Evolutionary conservation across 78 protist species (phyloP).

Genomic region (Anaeramoeba flamelloides): DNA sequence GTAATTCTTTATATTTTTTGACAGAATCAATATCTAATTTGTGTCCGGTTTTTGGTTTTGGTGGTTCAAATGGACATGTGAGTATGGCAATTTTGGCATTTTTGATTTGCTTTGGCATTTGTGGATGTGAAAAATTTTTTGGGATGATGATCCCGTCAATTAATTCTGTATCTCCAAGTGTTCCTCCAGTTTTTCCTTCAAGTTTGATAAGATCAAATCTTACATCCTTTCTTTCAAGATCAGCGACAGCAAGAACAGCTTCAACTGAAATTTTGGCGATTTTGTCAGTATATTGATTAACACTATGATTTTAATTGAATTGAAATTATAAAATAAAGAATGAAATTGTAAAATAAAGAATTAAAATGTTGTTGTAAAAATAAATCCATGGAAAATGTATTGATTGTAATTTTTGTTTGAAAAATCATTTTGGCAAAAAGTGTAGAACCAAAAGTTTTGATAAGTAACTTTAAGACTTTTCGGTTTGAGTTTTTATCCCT

Average conservation of each 20-base stretch:
- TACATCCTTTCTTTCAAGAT: slow-evolving; percentile 83
- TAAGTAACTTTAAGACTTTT: too few species aligned
- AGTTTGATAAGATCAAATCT: slow-evolving; percentile 95
- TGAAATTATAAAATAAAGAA: too few species aligned
- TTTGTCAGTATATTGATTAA: too few species aligned
- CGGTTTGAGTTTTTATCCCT: too few species aligned
- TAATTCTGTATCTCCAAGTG: slow-evolving; percentile 78
- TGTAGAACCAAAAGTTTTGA: too few species aligned
- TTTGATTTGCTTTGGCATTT: slow-evolving; percentile 49
- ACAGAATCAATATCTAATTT: slow-evolving; percentile 46
- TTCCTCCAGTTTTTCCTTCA: slow-evolving; percentile 79
- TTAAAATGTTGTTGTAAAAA: too few species aligned
- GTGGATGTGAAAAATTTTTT: slow-evolving; percentile 83
- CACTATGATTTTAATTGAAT: too few species aligned
- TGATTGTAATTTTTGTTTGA: too few species aligned
- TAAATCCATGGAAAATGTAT: too few species aligned
- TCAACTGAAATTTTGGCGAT: slow-evolving; percentile 55
- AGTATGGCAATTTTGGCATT: slow-evolving; percentile 90
- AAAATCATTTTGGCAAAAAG: too few species aligned
- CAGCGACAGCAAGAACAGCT: slow-evolving; percentile 94
- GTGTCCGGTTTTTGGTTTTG: slow-evolving; percentile 98
- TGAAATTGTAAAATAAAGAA: too few species aligned
- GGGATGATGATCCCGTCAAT: slow-evolving; percentile 90
- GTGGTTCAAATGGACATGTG: slow-evolving; percentile 98
- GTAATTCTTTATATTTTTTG: slow-evolving; percentile 60